These are phyloP conservation scores for Rhipidocladum racemiflorum DNA, from an alignment of 176 grass and related monocot species.

Conservation along the genomic window DNA sequence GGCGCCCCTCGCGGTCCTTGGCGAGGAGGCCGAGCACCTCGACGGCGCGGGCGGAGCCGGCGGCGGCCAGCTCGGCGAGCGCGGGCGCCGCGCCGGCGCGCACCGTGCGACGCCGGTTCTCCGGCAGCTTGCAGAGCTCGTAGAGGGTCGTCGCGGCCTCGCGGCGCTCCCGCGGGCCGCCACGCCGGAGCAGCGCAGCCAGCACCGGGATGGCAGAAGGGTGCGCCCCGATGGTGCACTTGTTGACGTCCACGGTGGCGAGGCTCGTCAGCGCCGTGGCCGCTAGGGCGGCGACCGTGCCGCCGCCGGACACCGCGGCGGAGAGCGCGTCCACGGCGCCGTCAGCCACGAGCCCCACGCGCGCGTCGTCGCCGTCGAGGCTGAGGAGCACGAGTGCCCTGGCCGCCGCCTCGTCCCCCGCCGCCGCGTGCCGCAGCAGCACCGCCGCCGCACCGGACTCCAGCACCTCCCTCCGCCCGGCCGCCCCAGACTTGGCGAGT, in stretches of 20 bases:
- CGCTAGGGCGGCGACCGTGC: slow-evolving; percentile 50
- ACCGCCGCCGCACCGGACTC: slow-evolving; percentile 60
- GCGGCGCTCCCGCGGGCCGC: slow-evolving; percentile 58
- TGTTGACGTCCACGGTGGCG: slow-evolving; percentile 90
- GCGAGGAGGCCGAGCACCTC: slow-evolving; percentile 73
- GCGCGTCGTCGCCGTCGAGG: slow-evolving; percentile 85
- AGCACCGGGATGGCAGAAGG: slow-evolving; percentile 53
- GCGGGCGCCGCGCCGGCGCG: slow-evolving; percentile 46
- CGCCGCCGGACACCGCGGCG: slow-evolving; percentile 37
- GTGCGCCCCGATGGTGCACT: slow-evolving; percentile 88
- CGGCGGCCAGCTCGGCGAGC: slow-evolving; percentile 59
- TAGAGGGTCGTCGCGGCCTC: slow-evolving; percentile 79
- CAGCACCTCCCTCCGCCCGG: slow-evolving; percentile 50
- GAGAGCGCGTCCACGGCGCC: slow-evolving; percentile 76
- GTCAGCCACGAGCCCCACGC: slow-evolving; percentile 74
- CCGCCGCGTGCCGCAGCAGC: slow-evolving; percentile 59
- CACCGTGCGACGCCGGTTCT: slow-evolving; percentile 65
- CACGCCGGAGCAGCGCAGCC: slow-evolving; percentile 42
- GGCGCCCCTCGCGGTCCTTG: slow-evolving; percentile 69
- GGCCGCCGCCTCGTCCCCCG: slow-evolving; percentile 41
- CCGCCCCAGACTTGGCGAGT: slow-evolving; percentile 49
- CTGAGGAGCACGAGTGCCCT: slow-evolving; percentile 59
- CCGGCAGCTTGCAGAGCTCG: slow-evolving; percentile 92
- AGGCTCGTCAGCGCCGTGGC: slow-evolving; percentile 83
- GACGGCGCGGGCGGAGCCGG: slow-evolving; percentile 75